Conservation (phyloP, 768 basidiomycete species). For the Astraeus odoratus region DNA sequence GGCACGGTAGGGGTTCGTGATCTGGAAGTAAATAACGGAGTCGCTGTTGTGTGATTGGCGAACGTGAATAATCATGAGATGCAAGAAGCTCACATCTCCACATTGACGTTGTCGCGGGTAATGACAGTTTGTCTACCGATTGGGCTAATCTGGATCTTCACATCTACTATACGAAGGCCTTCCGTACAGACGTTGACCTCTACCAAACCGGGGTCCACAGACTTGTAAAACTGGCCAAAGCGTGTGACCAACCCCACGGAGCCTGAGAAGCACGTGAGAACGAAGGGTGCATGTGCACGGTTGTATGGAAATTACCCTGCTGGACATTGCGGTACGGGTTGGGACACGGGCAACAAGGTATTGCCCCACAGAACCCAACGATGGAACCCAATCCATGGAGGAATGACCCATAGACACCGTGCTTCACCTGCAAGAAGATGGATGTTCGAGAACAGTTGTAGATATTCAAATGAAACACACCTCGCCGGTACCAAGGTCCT, state of each 20-base stretch:
- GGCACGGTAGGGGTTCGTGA: conserved; percentile 84
- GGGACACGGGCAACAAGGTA: conserved; percentile 80
- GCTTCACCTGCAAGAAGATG: conserved; percentile 47
- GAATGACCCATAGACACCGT: conserved; percentile 81
- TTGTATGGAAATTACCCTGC: conserved; percentile 48
- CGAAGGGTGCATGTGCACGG: conserved; percentile 2
- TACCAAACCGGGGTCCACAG: conserved; percentile 87
- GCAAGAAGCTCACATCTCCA: conserved; percentile 65
- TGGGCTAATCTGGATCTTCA: conserved; percentile 90
- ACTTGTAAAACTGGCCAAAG: conserved; percentile 95
- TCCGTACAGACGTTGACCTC: conserved; percentile 95
- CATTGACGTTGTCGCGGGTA: conserved; percentile 94
- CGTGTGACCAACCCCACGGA: conserved; percentile 87
- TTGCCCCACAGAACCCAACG: conserved; percentile 64
- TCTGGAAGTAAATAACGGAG: conserved; percentile 91
- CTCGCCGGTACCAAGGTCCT: conserved; percentile 71
- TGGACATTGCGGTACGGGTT: conserved; percentile 83
- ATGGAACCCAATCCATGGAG: conserved; percentile 61
- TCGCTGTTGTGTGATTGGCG: conserved; percentile 42
- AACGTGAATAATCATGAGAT: no score
- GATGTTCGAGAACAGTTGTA: background rate
- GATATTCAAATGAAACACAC: conserved; percentile 22
- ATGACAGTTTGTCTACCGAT: conserved; percentile 88
- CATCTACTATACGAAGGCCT: conserved; percentile 77
- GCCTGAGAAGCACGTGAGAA: conserved; percentile 32